Base-by-base conservation (phyloP, 140 eudicot species). In the Stevia rebaudiana region DNA sequence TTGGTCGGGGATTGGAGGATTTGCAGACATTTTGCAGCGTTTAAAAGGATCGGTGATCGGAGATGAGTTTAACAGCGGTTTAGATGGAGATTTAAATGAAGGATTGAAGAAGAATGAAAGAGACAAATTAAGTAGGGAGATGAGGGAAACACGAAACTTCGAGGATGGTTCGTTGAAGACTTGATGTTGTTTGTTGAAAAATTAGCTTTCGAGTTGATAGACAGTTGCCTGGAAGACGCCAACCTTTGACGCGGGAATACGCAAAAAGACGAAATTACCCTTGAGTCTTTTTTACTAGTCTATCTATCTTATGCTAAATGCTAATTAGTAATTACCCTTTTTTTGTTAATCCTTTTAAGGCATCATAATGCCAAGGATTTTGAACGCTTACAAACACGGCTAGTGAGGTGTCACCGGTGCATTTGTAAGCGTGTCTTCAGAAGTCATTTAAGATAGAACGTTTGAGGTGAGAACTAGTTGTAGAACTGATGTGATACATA, bases 161-260 rank as follows among this genome's bases (percentile, higher is more conserved):
- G 51, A 60, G 74, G 79, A 40, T 40, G 79, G 79, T 74, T 67
- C 79, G 30, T 40, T 23, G 6, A 8, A 55, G 62, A 59, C n/a
- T 11, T 49, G 21, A 49, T 18, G 46, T 53, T 50, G 70, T 60
- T 60, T 37, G 30, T 10, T 5, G 8, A 36, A 53, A 21, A 10
- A 43, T 53, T 35, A 43, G 72, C 51, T 73, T 73, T 63, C 31
- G 60, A 0, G 41, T 44, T 65, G 68, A 65, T 47, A 35, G 22
- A 21, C 61, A 49, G 16, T n/a, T 42, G 35, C 54, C 7, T n/a
- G 22, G 61, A 54, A 54, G 22, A 25, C 11, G 61, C 39, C 61
- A 28, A 8, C 11, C 22, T 12, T 28, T 30, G 39, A 30, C 39
- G 40, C 61, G 40, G 22, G 41, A 30, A 11, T 28, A 0, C 8